phyloP scores from a whole-genome alignment of 164 flowering plant species.

The Vitis cinerea region DNA sequence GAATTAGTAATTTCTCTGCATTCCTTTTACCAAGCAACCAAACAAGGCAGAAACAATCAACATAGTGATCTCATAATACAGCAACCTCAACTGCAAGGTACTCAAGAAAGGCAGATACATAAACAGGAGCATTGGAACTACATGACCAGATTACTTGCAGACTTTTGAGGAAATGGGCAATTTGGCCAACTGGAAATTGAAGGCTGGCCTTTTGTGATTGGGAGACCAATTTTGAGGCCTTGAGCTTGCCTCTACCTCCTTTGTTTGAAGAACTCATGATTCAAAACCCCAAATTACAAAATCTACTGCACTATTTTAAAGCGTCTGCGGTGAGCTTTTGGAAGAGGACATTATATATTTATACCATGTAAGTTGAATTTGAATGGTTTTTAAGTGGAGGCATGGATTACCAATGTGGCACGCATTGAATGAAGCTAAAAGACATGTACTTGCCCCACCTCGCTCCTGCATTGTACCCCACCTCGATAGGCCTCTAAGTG shows the following conservation, averaged over 20 bases:
- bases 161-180: slow-evolving; percentile 61
- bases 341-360: too few relatives aligned
- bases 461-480: too few relatives aligned
- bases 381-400: too few relatives aligned
- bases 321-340: too few relatives aligned
- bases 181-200: slow-evolving; percentile 66
- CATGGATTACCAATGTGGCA: too few relatives aligned
- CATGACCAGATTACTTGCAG: slow-evolving; percentile 62
- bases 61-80: background rate
- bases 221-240: slow-evolving; percentile 50
- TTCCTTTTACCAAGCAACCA: background rate
- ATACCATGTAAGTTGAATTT: too few relatives aligned
- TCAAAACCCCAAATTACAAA: background rate
- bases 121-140: slow-evolving; percentile 67
- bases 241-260: slow-evolving; percentile 59
- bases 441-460: too few relatives aligned
- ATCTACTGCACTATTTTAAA: too few relatives aligned
- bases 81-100: slow-evolving; percentile 63
- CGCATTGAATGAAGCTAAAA: too few relatives aligned
- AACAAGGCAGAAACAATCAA: background rate
- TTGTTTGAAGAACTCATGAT: slow-evolving; percentile 35
- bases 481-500: too few relatives aligned
- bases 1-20: background rate
- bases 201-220: slow-evolving; percentile 59
- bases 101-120: slow-evolving; percentile 62